phyloP scores from a whole-genome alignment of 2,329 filamentous ascomycete species.

The Penicillium italicum region DNA sequence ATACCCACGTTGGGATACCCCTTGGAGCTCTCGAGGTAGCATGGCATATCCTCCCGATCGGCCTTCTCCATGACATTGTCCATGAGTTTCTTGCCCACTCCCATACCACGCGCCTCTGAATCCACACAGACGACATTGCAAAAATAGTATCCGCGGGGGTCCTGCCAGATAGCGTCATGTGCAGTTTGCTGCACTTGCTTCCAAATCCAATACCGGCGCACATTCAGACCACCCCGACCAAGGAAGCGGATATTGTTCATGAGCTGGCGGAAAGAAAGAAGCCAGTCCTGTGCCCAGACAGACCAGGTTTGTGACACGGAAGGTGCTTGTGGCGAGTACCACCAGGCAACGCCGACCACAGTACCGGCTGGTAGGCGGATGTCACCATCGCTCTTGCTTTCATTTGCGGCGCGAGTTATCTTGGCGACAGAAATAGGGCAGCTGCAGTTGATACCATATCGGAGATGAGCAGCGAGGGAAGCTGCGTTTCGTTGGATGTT shows the following conservation, averaged over 20 bases:
- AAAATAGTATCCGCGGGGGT: conserved; percentile 68
- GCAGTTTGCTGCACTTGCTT: conserved; percentile 62
- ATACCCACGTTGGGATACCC: conserved; percentile 66
- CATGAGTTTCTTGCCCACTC: conserved; percentile 64
- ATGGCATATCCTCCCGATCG: conserved; percentile 61
- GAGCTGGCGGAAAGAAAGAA: conserved; percentile 63
- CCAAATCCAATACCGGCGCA: conserved; percentile 68
- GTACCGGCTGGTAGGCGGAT: conserved; percentile 31
- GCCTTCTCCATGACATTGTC: conserved; percentile 60
- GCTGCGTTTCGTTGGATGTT: conserved; percentile 58
- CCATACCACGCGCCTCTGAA: conserved; percentile 62
- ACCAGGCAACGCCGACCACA: conserved; percentile 69
- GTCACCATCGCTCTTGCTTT: conserved; percentile 17
- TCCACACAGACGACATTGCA: conserved; percentile 71
- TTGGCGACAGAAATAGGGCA: conserved; percentile 67
- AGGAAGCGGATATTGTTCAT: conserved; percentile 62
- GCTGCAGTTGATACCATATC: conserved; percentile 63
- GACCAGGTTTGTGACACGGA: conserved; percentile 55
- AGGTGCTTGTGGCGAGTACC: conserved; percentile 58
- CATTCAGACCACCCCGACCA: conserved; percentile 65
- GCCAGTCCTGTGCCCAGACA: conserved; percentile 61
- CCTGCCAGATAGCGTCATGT: conserved; percentile 62
- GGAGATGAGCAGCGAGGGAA: conserved; percentile 62
- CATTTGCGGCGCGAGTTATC: conserved; percentile 44
- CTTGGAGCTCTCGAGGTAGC: conserved; percentile 69